Conservation (phyloP, 2,329 filamentous ascomycete species). For the Metarhizium robertsii region DNA sequence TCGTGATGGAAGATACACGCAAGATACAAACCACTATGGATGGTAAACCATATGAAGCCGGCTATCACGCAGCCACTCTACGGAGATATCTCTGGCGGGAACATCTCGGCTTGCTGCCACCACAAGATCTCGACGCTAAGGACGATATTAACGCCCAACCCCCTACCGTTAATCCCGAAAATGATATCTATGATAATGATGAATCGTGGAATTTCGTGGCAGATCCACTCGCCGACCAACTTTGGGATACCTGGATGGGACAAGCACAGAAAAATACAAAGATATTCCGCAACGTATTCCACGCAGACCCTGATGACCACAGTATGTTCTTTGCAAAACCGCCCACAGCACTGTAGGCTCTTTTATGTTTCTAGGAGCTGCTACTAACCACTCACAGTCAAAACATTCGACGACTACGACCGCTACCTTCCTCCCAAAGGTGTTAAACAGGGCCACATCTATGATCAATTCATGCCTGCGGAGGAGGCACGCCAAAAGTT, state of each 20-base stretch:
- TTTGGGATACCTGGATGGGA: constrained; percentile 61
- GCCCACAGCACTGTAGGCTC: neutral
- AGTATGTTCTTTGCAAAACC: constrained; percentile 35
- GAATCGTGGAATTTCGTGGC: constrained; percentile 56
- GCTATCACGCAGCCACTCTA: constrained; percentile 74
- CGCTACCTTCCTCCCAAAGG: constrained; percentile 61
- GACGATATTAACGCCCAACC: constrained; percentile 67
- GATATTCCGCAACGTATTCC: constrained; percentile 71
- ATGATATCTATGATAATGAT: constrained; percentile 52
- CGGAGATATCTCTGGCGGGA: constrained; percentile 82
- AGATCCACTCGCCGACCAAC: constrained; percentile 58
- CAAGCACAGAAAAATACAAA: constrained; percentile 63
- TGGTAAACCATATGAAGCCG: constrained; percentile 65
- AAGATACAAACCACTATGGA: constrained; percentile 66
- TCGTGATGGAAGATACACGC: constrained; percentile 79
- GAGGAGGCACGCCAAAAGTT: constrained; percentile 67
- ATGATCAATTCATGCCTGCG: constrained; percentile 65
- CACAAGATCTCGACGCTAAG: constrained; percentile 59
- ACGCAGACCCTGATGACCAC: constrained; percentile 80
- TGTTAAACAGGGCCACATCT: constrained; percentile 77
- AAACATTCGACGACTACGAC: constrained; percentile 85
- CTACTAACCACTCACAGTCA: constrained; percentile 39
- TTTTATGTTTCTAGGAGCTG: neutral
- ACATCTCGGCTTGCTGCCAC: constrained; percentile 71
- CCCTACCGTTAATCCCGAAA: constrained; percentile 55